Evolutionary conservation across 179 eudicot species (phyloP).

Genomic region (Patellifolia procumbens): DNA sequence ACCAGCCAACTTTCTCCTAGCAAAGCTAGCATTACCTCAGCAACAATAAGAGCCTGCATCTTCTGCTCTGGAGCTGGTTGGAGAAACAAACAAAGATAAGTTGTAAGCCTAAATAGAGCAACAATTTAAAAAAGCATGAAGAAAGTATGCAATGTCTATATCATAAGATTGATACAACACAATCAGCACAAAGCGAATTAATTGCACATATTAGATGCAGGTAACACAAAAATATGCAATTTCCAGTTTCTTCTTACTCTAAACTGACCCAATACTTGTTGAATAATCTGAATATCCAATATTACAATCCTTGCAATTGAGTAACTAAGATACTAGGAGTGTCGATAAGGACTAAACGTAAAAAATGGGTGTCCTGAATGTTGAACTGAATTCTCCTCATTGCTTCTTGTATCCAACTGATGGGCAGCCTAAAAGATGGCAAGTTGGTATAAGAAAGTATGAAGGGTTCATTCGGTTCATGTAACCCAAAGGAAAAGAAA

Average conservation of each 20-base stretch:
- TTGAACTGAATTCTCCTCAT: not conserved
- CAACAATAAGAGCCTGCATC: slow-evolving; percentile 77
- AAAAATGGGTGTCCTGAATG: not conserved
- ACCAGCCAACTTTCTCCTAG: slow-evolving; percentile 82
- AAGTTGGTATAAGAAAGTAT: not conserved
- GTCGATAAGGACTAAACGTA: not conserved
- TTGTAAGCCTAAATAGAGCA: slow-evolving; percentile 1
- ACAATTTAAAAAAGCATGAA: not conserved
- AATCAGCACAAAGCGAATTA: not conserved
- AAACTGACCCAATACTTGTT: not conserved
- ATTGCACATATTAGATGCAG: not conserved
- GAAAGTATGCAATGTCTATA: not conserved
- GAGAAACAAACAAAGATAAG: slow-evolving; percentile 15
- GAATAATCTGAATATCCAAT: not conserved
- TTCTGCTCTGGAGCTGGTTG: slow-evolving; percentile 70
- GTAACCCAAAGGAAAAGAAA: no score
- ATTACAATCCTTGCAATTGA: not conserved
- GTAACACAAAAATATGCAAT: not conserved
- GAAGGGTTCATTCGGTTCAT: no score
- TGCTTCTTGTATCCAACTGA: no score
- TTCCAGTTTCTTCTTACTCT: not conserved
- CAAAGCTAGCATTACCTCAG: slow-evolving; percentile 65
- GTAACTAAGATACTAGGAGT: not conserved
- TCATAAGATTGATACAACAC: not conserved
- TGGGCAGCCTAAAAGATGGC: not conserved